Evolutionary conservation across 371 early-diverging fungal species (phyloP), one percentile per base, ranked within the genome.

Genomic region (Rhizopus microsporus): DNA sequence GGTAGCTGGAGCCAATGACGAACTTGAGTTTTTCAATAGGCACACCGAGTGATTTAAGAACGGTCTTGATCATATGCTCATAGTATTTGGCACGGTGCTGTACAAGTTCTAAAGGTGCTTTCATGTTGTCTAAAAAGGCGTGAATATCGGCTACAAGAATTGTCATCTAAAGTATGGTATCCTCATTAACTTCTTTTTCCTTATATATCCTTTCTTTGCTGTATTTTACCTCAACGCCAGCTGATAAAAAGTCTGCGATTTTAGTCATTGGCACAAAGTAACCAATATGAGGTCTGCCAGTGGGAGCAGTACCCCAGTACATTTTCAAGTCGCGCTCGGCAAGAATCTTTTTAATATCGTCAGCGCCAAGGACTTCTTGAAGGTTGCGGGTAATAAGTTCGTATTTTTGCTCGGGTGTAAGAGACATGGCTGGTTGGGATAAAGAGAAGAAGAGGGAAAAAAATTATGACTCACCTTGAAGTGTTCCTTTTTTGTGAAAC

Each of bases 251-350:
- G 80, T 99, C 99, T 29, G 95, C 96, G 72, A 99, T 88, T 84
- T 99, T 99, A 59, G 93, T 75, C 88, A 99, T 91, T 10, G 99
- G 92, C 7, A 99, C 94, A 86, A 96, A 98, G 85, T 99, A 99
- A 51, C 95, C 99, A 65, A 99, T 86, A 71, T 99, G 99, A 30
- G 98, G 98, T 71, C 88, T 90, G 57, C 99, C 99, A 4, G 99
- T 99, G 6, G 99, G 91, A 16, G 99, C 99, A 31, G 99, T 99
- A 47, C 99, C 99, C 99, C 99, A 99, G 88, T 99, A 99, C 67
- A 99, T 75, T 61, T 89, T 93, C 38, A 99, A 74, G 74, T 97
- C 93, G 54, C 99, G 88, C 71, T 95, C 93, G 3, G 75, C 77
- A 16, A 99, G 84, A 51, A 96, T 84, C 61, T 89, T 82, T 63